Percentiles rank a stretch among this genome's conserved stretches.
Evolutionary conservation across 1,139 yeast species (phyloP).

Genomic region (Nakaseomyces glabratus): DNA sequence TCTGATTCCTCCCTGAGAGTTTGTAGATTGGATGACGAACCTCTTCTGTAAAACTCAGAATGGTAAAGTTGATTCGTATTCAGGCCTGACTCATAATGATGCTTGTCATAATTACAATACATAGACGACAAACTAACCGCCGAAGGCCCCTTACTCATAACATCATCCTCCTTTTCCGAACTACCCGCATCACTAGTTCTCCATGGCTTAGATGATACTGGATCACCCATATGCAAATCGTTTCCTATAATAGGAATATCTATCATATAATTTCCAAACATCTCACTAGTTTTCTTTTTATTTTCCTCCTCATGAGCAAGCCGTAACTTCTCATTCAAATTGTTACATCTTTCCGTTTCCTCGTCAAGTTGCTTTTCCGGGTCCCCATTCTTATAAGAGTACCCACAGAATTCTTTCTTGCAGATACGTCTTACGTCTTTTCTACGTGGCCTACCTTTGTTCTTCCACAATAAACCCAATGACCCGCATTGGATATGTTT

Average conservation of each 20-base stretch:
- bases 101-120: conserved; percentile 25
- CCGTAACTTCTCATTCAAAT: background rate
- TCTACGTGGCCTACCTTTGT: conserved; percentile 33
- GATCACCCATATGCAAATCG: background rate
- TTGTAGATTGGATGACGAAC: conserved; percentile 18
- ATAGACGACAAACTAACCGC: conserved; percentile 23
- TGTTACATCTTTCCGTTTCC: conserved; percentile 12
- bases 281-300: conserved; percentile 1
- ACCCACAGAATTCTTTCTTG: conserved; percentile 19
- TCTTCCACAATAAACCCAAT: conserved; percentile 43
- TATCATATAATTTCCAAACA: conserved; percentile 5
- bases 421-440: conserved; percentile 15
- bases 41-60: conserved; percentile 20
- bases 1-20: conserved; percentile 9
- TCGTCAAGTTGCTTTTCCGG: conserved; percentile 25
- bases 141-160: conserved; percentile 11
- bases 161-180: conserved; percentile 11
- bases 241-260: conserved; percentile 1
- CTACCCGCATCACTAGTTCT: conserved; percentile 8
- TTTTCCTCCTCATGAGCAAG: background rate
- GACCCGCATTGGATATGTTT: conserved; percentile 38
- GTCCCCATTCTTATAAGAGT: conserved; percentile 29
- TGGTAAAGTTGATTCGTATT: conserved; percentile 19
- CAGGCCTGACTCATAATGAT: conserved; percentile 14
- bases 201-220: background rate